Base-by-base conservation (phyloP, 306 rosid genomes). In the Vicia faba region DNA sequence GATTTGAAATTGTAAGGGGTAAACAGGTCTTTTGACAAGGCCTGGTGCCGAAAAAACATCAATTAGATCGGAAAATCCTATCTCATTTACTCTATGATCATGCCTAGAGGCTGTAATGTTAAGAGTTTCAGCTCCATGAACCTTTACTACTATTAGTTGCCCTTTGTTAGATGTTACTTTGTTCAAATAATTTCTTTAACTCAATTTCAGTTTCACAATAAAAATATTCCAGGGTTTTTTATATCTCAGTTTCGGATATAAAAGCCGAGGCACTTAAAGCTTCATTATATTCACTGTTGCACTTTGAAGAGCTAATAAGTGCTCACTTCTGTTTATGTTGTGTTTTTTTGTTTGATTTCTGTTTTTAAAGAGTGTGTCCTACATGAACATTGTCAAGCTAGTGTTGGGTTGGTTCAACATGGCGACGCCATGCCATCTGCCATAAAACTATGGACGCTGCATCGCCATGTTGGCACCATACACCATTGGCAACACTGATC, bases 401-500 rank as follows among this genome's bases (percentile, higher is more conserved):
- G 60, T 38, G 59, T 48, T 31, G 60, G 14, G 28, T 33, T 19
- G 59, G 50, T 46, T 49, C 5, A 23, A 48, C 44, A 61, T 61
- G 60, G 40, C 20, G 53, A 61, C n/a, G 25, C 10, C 23, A 61
- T 44, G 59, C 48, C 11, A 43, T 46, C 39, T 31, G 43, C 57
- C 53, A 60, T 35, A 46, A 59, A 58, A 61, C 55, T 7, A 61
- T 38, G 39, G 20, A 41, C 46, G 15, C 5, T 5, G 5, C 2
- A 7, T 41, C n/a, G 5, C 46, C 46, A 38, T 28, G 54, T 39
- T 41, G 65, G 5, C 38, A 13, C 36, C 48, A 19, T 7, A 54
- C 45, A 69, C 23, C 63, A 57, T 40, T 57, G 72, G 46, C 49
- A 70, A 55, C 72, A 56, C 15, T n/a, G 40, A 81, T 86, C 41